Conservation (phyloP, 345 rosid species). For the Populus simonii region DNA sequence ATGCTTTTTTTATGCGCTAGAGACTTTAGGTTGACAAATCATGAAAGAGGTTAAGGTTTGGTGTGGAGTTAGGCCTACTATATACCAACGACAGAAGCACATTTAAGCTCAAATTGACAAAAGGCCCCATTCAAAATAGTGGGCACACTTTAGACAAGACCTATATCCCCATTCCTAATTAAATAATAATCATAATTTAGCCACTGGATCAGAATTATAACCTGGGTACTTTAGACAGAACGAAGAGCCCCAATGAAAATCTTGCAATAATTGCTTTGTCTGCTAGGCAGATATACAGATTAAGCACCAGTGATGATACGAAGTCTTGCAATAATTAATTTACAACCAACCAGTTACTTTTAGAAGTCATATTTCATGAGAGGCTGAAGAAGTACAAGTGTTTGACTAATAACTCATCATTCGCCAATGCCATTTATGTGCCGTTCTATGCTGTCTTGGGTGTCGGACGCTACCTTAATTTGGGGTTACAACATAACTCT, state of each 20-base stretch:
- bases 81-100: neutral
- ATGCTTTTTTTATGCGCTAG: neutral
- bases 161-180: neutral
- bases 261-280: neutral
- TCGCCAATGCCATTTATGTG: conserved; percentile 21
- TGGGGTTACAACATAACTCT: conserved; percentile 10
- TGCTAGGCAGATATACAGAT: neutral
- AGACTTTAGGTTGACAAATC: neutral
- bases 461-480: conserved; percentile 2
- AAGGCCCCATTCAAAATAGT: neutral
- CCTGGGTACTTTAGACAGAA: neutral
- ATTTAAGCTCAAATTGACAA: neutral
- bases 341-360: conserved; percentile 16
- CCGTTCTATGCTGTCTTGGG: conserved; percentile 18
- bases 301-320: neutral
- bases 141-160: neutral
- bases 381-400: conserved; percentile 21
- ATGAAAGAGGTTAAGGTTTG: neutral
- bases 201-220: neutral
- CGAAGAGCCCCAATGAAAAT: neutral
- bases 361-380: conserved; percentile 16
- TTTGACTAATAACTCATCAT: conserved; percentile 15
- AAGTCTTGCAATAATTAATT: neutral
- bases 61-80: neutral
- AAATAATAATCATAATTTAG: neutral